Evolutionary conservation across 371 early-diverging fungal species (phyloP).

Genomic region (Chytridium lagenaria): DNA sequence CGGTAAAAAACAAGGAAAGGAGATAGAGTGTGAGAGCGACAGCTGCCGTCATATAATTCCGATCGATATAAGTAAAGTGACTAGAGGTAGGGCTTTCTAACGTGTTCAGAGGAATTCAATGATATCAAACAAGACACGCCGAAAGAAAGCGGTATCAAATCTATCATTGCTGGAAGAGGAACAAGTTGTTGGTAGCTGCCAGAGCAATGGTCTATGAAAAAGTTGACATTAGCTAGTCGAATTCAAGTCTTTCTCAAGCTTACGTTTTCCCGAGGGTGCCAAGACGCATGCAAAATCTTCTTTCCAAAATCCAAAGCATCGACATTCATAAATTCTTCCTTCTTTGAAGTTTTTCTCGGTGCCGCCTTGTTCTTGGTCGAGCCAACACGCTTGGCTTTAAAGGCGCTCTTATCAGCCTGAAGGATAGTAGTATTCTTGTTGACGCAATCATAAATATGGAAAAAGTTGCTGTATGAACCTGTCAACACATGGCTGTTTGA

Average conservation of each 20-base stretch:
- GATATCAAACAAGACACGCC: not conserved
- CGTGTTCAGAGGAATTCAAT: not conserved
- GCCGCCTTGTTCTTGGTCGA: slow-evolving; percentile 62
- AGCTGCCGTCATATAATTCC: not conserved
- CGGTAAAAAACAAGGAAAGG: not conserved
- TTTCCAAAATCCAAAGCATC: slow-evolving; percentile 90
- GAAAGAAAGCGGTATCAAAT: not conserved
- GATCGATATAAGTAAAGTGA: not conserved
- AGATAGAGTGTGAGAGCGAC: not conserved
- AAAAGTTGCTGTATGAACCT: slow-evolving; percentile 97
- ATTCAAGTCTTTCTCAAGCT: slow-evolving; percentile 47
- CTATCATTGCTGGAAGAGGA: slow-evolving; percentile 75
- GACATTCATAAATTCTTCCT: slow-evolving; percentile 75
- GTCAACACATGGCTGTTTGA: slow-evolving; percentile 71
- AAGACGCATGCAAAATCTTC: slow-evolving; percentile 96
- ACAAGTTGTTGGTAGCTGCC: slow-evolving; percentile 97
- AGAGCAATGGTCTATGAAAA: slow-evolving; percentile 65
- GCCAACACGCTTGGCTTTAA: slow-evolving; percentile 87
- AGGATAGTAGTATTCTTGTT: slow-evolving; percentile 81
- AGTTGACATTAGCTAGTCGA: not conserved
- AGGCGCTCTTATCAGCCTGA: slow-evolving; percentile 97
- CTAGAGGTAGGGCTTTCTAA: not conserved
- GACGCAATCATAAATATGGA: slow-evolving; percentile 84
- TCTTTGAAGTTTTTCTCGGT: slow-evolving; percentile 56
- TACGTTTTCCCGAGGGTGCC: slow-evolving; percentile 97